Evolutionary conservation across 208 protist species (phyloP).

Genomic region (Trypanosoma caninum): DNA sequence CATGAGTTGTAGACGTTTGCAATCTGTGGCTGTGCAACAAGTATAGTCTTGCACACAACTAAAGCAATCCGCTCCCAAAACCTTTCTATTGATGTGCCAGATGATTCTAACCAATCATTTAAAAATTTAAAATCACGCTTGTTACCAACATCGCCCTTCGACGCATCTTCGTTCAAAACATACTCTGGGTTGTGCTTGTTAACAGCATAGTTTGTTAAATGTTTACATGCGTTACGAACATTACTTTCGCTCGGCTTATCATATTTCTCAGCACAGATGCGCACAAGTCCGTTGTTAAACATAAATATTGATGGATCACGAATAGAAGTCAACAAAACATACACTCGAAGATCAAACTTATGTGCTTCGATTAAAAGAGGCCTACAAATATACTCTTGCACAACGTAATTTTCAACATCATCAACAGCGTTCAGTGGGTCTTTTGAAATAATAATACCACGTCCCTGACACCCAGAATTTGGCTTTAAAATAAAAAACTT

Average conservation of each 20-base stretch:
- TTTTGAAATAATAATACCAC: constrained; percentile 91
- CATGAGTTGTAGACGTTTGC: constrained; percentile 89
- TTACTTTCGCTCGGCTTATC: constrained; percentile 78
- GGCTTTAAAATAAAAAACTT: constrained; percentile 96
- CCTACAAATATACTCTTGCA: constrained; percentile 92
- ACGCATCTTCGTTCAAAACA: constrained; percentile 83
- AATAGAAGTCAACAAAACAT: constrained; percentile 91
- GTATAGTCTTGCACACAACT: constrained; percentile 91
- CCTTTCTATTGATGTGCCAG: constrained; percentile 43
- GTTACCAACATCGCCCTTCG: constrained; percentile 75
- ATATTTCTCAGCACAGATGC: constrained; percentile 93
- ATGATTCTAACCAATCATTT: constrained; percentile 70
- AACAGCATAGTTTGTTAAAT: constrained; percentile 97
- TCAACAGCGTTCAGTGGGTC: constrained; percentile 79
- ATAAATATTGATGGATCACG: constrained; percentile 88
- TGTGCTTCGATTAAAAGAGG: constrained; percentile 92
- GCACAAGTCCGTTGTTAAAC: constrained; percentile 93
- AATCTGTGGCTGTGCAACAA: constrained; percentile 91
- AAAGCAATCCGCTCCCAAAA: constrained; percentile 81
- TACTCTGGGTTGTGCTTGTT: constrained; percentile 93
- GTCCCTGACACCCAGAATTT: constrained; percentile 90
- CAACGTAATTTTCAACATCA: constrained; percentile 87
- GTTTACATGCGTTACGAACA: constrained; percentile 87
- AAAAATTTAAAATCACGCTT: constrained; percentile 93
- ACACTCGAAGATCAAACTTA: constrained; percentile 97